Conservation (phyloP, 2,329 filamentous ascomycete species). For the Aspergillus sp. region DNA sequence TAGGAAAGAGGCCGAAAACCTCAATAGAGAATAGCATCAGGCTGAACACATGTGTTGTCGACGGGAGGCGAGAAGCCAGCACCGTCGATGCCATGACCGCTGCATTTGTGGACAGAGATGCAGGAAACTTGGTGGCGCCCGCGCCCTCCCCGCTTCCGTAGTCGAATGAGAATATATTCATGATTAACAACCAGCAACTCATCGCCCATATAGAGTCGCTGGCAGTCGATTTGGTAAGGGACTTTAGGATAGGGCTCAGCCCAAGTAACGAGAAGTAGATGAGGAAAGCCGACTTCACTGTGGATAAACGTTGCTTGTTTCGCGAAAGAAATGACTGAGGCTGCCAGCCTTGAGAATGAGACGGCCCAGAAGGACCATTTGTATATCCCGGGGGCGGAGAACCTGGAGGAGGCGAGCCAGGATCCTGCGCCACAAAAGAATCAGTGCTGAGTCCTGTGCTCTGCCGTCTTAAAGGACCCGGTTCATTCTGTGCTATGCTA, state of each 20-base stretch:
- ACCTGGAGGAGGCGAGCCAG: constrained; percentile 20
- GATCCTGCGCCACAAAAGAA: constrained; percentile 50
- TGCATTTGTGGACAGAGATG: constrained; percentile 84
- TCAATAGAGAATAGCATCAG: constrained; percentile 95
- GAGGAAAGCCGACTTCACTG: constrained; percentile 85
- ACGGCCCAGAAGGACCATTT: constrained; percentile 19
- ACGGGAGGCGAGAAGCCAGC: constrained; percentile 82
- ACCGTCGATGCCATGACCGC: constrained; percentile 96
- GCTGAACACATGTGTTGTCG: constrained; percentile 91
- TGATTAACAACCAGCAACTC: constrained; percentile 85
- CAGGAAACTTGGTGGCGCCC: constrained; percentile 52
- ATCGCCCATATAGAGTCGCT: constrained; percentile 97
- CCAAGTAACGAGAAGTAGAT: constrained; percentile 93
- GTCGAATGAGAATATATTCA: constrained; percentile 98
- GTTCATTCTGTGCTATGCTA: constrained; percentile 38
- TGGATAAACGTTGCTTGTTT: constrained; percentile 68
- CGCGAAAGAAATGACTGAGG: constrained; percentile 49
- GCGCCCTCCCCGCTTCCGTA: constrained; percentile 66
- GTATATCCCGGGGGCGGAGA: constrained; percentile 16
- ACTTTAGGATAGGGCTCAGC: constrained; percentile 92
- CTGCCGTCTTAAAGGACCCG: constrained; percentile 30
- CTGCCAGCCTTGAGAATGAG: constrained; percentile 11
- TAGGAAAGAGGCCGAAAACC: constrained; percentile 95
- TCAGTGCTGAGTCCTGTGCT: constrained; percentile 39
- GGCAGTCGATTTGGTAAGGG: constrained; percentile 87